These are phyloP conservation scores for Fraxinus baroniana DNA, from an alignment of 305 asterid species.

Conservation along the genomic window DNA sequence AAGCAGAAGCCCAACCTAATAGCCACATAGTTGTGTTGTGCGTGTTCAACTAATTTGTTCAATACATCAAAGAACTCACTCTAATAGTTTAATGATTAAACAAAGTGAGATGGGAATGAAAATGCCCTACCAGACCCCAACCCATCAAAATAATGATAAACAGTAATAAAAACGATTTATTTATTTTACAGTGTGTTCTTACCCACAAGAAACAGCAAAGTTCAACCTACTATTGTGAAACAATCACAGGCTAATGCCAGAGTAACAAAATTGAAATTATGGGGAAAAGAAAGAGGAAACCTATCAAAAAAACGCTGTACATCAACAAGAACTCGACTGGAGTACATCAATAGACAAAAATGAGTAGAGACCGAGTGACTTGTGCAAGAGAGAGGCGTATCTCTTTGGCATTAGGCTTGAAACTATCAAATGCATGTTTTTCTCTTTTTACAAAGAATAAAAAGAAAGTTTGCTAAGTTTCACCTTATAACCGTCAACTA, in stretches of 20 bases:
- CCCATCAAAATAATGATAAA: neutral
- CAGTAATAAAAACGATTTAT: neutral
- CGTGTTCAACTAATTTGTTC: neutral
- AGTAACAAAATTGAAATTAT: neutral
- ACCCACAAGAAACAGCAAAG: neutral
- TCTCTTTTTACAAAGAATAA: constrained; percentile 13
- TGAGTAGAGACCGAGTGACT: neutral
- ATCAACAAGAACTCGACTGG: neutral
- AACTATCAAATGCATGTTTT: neutral
- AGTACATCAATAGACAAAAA: neutral
- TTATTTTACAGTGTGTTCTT: neutral
- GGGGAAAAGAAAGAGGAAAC: constrained; percentile 13
- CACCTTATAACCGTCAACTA: neutral
- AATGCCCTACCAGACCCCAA: neutral
- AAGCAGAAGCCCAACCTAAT: neutral
- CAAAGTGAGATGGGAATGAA: neutral
- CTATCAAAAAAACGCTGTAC: constrained; percentile 16
- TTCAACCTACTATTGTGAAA: neutral
- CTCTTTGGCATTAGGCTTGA: neutral
- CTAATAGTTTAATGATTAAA: neutral
- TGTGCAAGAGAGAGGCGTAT: neutral
- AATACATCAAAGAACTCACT: neutral
- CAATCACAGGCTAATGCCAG: neutral
- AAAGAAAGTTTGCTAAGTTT: neutral
- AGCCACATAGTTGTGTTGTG: neutral